Base-by-base conservation (phyloP, 1,284 basidiomycete genomes). In the Ustilago tritici region DNA sequence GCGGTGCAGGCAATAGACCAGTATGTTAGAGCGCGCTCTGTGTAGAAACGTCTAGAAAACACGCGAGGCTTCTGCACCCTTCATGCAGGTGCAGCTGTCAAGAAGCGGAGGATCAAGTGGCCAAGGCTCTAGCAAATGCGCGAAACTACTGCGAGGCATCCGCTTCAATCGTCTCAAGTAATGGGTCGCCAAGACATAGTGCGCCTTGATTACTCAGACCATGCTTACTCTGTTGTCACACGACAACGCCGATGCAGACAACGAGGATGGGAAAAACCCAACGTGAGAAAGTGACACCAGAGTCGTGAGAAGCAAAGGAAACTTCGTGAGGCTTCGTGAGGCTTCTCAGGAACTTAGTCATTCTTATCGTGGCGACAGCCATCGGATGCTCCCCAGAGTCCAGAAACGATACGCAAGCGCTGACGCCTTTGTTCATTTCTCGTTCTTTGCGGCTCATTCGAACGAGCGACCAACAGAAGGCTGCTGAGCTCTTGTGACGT, bases 1-100 rank as follows among this genome's bases (percentile, higher is more conserved):
- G 31, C 8, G 11, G 10, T 32, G n/a, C 11, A 14, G 49, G 49
- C 49, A 50, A 23, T 14, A 50, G 49, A 32, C 49, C 28, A 50
- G 49, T 50, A 40, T 46, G n/a, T 8, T 19, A 19, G 11, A 46
- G 43, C n/a, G n/a, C 43, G 43, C 43, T n/a, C 7, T 46, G 19
- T 61, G 43, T 64, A 50, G 65, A 73, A 67, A 28, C 41, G 40
- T 64, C 70, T 73, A 61, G 70, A 73, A 73, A 54, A 5, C n/a
- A 23, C 70, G 58, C 61, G 61, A 43, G 41, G 36, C 32, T 56
- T 67, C 41, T 54, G 56, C 11, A 50, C 14, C 19, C 15, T 23
- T 35, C 46, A 41, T 56, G 47, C 40, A 41, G 15, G 55, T 65
- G 52, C 57, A 65, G 63, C 69, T 65, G 69, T 59, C 67, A 70